Percentiles rank a stretch among this genome's conserved stretches.
phyloP scores from a whole-genome alignment of 139 green algal species.

The Zygnema circumcarinatum region DNA sequence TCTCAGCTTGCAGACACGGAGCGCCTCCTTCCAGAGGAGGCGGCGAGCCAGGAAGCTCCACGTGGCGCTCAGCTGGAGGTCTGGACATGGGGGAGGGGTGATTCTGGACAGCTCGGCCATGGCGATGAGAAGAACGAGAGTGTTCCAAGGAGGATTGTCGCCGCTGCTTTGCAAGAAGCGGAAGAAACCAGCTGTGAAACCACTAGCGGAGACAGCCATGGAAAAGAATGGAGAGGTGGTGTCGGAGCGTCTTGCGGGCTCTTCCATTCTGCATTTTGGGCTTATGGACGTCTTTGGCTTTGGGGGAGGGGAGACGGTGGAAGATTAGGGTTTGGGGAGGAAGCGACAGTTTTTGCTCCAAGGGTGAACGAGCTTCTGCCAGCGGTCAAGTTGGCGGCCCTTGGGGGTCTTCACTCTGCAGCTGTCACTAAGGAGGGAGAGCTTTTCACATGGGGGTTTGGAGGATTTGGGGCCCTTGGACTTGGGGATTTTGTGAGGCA shows the following conservation, averaged over 20 bases:
- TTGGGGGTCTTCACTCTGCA: slow-evolving; percentile 21
- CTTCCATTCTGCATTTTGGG: slow-evolving; percentile 13
- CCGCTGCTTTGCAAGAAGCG: not conserved
- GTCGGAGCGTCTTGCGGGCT: slow-evolving; percentile 8
- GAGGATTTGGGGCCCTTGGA: slow-evolving; percentile 35
- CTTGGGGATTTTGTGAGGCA: slow-evolving; percentile 25
- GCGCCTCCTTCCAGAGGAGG: not conserved
- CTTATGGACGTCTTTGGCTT: slow-evolving; percentile 2
- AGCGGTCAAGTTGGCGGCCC: not conserved
- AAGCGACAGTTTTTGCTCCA: slow-evolving; percentile 1
- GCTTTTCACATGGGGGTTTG: slow-evolving; percentile 39
- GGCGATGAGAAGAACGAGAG: slow-evolving; percentile 10
- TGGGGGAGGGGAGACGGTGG: slow-evolving; percentile 39
- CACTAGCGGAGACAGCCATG: not conserved
- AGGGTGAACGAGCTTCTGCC: slow-evolving; percentile 6
- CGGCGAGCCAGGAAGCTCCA: not conserved
- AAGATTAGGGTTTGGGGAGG: slow-evolving; percentile 18
- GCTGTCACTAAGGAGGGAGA: slow-evolving; percentile 9
- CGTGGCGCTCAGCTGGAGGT: slow-evolving; percentile 24
- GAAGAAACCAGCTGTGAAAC: not conserved
- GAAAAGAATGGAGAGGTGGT: not conserved
- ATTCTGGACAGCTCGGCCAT: slow-evolving; percentile 26
- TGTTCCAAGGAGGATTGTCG: not conserved
- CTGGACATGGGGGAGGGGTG: slow-evolving; percentile 25
- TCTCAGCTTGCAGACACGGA: not conserved